A percentile compares a stretch with the other conserved stretches of the same genome.
Evolutionary conservation across 768 basidiomycete species (phyloP).

Genomic region (Trametopsis cervina): DNA sequence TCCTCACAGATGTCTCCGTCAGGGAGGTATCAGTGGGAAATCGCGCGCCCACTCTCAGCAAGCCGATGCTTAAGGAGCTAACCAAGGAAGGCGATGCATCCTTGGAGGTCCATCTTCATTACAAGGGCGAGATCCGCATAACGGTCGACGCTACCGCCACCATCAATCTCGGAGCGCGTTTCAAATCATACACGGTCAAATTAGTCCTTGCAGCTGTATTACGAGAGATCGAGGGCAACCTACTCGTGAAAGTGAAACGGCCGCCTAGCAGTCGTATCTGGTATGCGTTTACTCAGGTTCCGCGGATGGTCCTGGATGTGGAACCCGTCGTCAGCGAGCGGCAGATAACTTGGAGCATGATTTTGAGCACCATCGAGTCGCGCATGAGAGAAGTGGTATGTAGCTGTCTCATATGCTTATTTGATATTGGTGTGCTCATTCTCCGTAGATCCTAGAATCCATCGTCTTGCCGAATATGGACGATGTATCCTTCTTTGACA

Average conservation of each 20-base stretch:
- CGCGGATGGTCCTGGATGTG: constrained; percentile 82
- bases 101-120: constrained; percentile 77
- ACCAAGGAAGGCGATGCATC: constrained; percentile 91
- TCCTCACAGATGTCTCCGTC: constrained; percentile 80
- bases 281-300: constrained; percentile 90
- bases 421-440: constrained; percentile 5
- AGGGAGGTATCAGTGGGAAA: constrained; percentile 87
- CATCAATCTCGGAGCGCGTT: constrained; percentile 74
- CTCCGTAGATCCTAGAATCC: constrained; percentile 77
- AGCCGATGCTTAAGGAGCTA: constrained; percentile 97
- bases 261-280: constrained; percentile 94
- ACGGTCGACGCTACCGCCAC: constrained; percentile 87
- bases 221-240: constrained; percentile 85
- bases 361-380: constrained; percentile 83
- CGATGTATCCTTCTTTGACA: constrained; percentile 95
- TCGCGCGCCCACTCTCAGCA: constrained; percentile 80
- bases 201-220: constrained; percentile 84
- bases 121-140: constrained; percentile 84
- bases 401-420: constrained; percentile 13
- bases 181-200: constrained; percentile 87
- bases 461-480: constrained; percentile 98
- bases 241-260: constrained; percentile 85
- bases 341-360: constrained; percentile 92
- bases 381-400: constrained; percentile 81
- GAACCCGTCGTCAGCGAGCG: constrained; percentile 93